A percentile compares a stretch with the other conserved stretches of the same genome.
Evolutionary conservation across 129 eudicot species (phyloP).

Genomic region (Flaveria linearis): DNA sequence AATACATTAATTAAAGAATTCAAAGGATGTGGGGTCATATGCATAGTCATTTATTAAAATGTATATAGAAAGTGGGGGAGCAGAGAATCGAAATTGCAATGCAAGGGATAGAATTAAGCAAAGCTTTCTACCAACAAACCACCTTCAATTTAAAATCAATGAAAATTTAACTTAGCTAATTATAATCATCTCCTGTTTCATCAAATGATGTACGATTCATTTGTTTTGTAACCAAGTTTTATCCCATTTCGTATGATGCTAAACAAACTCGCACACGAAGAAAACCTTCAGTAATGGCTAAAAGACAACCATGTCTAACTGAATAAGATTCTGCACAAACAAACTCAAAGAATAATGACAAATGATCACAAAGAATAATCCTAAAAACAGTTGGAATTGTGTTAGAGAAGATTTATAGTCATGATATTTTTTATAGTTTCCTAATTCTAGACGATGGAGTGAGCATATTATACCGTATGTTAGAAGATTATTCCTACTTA

Average conservation of each 20-base stretch:
- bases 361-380: not conserved
- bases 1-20: too few species aligned
- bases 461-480: not conserved
- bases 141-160: too few species aligned
- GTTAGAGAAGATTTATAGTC: not conserved
- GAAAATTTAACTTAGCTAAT: too few species aligned
- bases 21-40: too few species aligned
- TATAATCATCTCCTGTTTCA: not conserved
- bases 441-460: slow-evolving; percentile 2
- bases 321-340: not conserved
- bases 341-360: slow-evolving; percentile 6
- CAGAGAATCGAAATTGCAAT: too few species aligned
- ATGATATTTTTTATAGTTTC: not conserved
- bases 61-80: too few species aligned
- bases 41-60: too few species aligned
- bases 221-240: not conserved
- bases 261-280: not conserved
- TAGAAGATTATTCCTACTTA: not conserved
- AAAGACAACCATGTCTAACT: not conserved
- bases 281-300: not conserved
- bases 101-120: too few species aligned
- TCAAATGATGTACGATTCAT: not conserved
- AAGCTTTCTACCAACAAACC: too few species aligned
- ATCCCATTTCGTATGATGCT: not conserved
- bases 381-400: not conserved